A percentile compares a stretch with the other conserved stretches of the same genome.
Conservation (phyloP, 495 filamentous ascomycete genomes). For the Penicillium bialowiezense region DNA sequence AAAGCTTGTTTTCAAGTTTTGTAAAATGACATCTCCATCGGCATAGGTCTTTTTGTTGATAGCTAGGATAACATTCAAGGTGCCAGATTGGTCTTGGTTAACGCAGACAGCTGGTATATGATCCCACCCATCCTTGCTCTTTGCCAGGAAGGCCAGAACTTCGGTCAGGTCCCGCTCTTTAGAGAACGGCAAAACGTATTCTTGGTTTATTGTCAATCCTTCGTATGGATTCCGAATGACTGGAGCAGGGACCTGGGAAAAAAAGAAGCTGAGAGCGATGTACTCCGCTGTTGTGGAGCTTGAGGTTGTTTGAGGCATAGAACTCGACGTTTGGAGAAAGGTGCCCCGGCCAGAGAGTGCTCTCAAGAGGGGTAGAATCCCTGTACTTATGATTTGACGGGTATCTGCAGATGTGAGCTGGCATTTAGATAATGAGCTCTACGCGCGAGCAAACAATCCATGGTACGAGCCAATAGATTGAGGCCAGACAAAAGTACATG, state of each 20-base stretch:
- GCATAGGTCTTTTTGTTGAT: slow-evolving; percentile 15
- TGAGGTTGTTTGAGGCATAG: too few species aligned
- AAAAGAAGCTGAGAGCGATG: slow-evolving; percentile 6
- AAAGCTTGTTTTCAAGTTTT: slow-evolving; percentile 7
- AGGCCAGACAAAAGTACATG: too few species aligned
- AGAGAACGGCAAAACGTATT: slow-evolving; percentile 12
- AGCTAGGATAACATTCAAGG: slow-evolving; percentile 9
- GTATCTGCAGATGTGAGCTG: too few species aligned
- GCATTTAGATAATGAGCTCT: too few species aligned
- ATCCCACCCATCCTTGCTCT: slow-evolving; percentile 13
- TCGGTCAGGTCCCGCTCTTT: slow-evolving; percentile 10
- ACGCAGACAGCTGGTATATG: slow-evolving; percentile 15
- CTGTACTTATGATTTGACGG: too few species aligned
- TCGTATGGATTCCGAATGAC: neutral
- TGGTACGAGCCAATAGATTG: too few species aligned
- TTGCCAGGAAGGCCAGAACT: slow-evolving; percentile 14
- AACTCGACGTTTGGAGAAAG: too few species aligned
- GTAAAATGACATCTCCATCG: slow-evolving; percentile 13
- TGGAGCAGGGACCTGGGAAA: neutral
- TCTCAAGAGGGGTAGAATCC: too few species aligned
- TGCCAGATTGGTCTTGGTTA: slow-evolving; percentile 5
- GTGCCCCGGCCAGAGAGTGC: too few species aligned
- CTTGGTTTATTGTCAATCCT: neutral
- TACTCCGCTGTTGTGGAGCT: neutral
- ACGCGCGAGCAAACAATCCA: too few species aligned